phyloP scores from a whole-genome alignment of 148 eudicot genomes.

The Gaultheria prostrata region DNA sequence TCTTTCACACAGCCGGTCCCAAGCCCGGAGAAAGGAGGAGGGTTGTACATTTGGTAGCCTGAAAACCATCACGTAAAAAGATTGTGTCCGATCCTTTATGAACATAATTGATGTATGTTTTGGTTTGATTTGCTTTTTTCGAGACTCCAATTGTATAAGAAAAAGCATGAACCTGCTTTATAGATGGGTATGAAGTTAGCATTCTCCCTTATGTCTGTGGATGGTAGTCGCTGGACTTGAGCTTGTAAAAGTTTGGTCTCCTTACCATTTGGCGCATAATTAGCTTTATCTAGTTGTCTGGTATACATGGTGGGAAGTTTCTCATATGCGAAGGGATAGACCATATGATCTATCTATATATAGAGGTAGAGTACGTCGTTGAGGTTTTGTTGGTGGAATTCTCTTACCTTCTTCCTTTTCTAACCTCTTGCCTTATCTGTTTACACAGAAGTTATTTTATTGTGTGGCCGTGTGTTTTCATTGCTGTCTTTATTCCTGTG shows the following conservation, averaged over 20 bases:
- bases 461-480: background rate
- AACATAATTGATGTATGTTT: background rate
- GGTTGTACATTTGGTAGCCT: background rate
- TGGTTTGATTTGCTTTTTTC: background rate
- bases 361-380: background rate
- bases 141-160: background rate
- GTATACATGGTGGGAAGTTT: background rate
- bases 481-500: background rate
- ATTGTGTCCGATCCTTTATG: background rate
- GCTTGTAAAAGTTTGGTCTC: background rate
- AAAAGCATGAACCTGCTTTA: background rate
- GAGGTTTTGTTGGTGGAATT: background rate
- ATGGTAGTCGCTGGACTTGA: background rate
- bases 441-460: background rate
- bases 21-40: constrained; percentile 8
- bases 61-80: background rate
- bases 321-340: background rate
- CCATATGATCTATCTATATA: background rate
- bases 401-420: background rate
- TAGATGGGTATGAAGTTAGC: background rate
- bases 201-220: background rate
- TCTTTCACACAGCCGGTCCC: background rate
- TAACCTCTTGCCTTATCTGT: background rate
- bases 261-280: background rate
- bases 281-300: background rate